These are phyloP conservation scores for Murraya paniculata DNA, from an alignment of 345 rosid genomes.

Conservation along the genomic window DNA sequence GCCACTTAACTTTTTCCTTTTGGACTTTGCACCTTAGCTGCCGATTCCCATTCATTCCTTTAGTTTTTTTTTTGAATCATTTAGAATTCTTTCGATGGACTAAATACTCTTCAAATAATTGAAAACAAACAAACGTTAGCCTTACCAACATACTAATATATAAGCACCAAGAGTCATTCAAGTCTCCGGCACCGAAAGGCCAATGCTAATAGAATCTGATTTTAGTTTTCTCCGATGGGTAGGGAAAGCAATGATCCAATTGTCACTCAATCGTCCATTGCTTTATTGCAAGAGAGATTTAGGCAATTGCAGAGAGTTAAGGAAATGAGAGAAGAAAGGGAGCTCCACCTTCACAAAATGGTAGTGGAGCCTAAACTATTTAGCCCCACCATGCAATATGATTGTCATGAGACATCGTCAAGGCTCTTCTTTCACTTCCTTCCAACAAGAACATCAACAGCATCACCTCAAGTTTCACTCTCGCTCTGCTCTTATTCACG, in stretches of 20 bases:
- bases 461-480: constrained; percentile 25
- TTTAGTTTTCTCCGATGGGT: constrained; percentile 31
- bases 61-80: constrained; percentile 3
- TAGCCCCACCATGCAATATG: constrained; percentile 17
- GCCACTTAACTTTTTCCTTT: constrained; percentile 48
- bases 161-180: not conserved
- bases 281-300: constrained; percentile 75
- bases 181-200: not conserved
- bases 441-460: constrained; percentile 25
- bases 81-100: constrained; percentile 46
- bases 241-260: constrained; percentile 41
- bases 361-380: constrained; percentile 31
- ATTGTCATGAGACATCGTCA: constrained; percentile 32
- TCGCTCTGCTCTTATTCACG: constrained; percentile 22
- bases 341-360: constrained; percentile 38
- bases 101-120: constrained; percentile 33
- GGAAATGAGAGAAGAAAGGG: constrained; percentile 62
- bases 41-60: constrained; percentile 46
- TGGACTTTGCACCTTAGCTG: constrained; percentile 52
- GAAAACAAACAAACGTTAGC: constrained; percentile 15
- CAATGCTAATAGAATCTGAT: not conserved
- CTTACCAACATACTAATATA: constrained; percentile 9
- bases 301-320: constrained; percentile 54
- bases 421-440: constrained; percentile 49
- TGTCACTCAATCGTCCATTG: constrained; percentile 58